These are phyloP conservation scores for Venturia carpophila DNA, from an alignment of 2,329 filamentous ascomycete genomes.

Conservation along the genomic window DNA sequence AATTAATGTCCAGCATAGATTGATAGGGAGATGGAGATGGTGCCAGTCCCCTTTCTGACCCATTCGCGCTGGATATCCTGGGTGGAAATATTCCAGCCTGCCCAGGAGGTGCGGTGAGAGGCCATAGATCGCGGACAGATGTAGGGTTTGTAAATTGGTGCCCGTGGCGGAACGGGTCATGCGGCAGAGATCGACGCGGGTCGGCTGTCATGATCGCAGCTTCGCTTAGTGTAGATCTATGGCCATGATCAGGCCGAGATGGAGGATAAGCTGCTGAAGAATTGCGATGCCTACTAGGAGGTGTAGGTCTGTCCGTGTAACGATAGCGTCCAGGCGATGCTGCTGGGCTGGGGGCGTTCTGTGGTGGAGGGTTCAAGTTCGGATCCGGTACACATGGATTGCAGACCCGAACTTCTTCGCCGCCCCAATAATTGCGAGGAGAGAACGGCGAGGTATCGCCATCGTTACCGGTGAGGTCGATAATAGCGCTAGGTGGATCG, in stretches of 20 bases:
- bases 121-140: constrained; percentile 18
- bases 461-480: constrained; percentile 39
- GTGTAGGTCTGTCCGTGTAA: constrained; percentile 2
- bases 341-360: constrained; percentile 25
- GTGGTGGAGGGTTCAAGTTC: constrained; percentile 52
- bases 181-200: neutral
- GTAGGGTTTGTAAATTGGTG: constrained; percentile 11
- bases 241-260: constrained; percentile 5
- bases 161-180: neutral
- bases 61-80: constrained; percentile 8
- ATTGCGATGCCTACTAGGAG: constrained; percentile 7
- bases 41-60: neutral
- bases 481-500: constrained; percentile 33
- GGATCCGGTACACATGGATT: constrained; percentile 67
- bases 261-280: constrained; percentile 6
- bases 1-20: constrained; percentile 5
- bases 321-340: neutral
- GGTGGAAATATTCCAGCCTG: constrained; percentile 9
- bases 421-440: constrained; percentile 45
- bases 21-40: constrained; percentile 9
- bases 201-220: constrained; percentile 10
- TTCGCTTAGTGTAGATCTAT: constrained; percentile 16
- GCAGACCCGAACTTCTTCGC: constrained; percentile 61
- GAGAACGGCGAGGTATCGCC: constrained; percentile 22
- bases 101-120: constrained; percentile 17